phyloP scores from a whole-genome alignment of 1,139 yeast species.

The Nakaseomyces glabratus region DNA sequence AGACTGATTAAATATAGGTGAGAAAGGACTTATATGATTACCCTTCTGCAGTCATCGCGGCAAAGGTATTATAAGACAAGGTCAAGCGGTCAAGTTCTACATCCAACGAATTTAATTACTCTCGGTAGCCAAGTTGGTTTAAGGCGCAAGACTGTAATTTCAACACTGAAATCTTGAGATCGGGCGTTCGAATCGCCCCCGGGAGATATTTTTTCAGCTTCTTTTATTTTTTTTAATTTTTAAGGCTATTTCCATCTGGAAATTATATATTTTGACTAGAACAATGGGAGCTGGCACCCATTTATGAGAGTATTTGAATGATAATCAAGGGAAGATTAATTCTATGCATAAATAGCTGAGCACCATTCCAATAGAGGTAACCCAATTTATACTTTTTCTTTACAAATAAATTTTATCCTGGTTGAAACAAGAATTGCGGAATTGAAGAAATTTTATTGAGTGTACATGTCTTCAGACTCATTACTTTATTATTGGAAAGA shows the following conservation, averaged over 20 bases:
- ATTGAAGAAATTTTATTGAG: neutral
- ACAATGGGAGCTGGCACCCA: neutral
- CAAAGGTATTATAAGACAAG: too few relatives aligned
- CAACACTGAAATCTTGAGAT: slow-evolving; percentile 12
- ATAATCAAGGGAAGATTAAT: neutral
- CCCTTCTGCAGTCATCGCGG: too few relatives aligned
- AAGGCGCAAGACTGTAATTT: slow-evolving; percentile 15
- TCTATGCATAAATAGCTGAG: neutral
- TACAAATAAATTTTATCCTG: too few relatives aligned
- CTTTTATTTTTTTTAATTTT: too few relatives aligned
- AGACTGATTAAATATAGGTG: too few relatives aligned
- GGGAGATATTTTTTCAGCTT: slow-evolving; percentile 9
- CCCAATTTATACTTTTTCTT: too few relatives aligned
- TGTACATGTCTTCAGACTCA: neutral
- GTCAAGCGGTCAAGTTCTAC: too few relatives aligned
- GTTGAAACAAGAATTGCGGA: too few relatives aligned
- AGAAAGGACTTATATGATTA: too few relatives aligned
- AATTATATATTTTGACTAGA: neutral
- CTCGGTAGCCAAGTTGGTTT: slow-evolving; percentile 15
- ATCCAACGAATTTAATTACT: slow-evolving; percentile 5
- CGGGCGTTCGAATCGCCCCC: slow-evolving; percentile 16
- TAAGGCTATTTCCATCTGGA: neutral
- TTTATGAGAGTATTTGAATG: neutral
- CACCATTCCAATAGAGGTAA: too few relatives aligned
- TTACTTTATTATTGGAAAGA: neutral